phyloP scores from a whole-genome alignment of 768 basidiomycete species.

The Leccinum subgranulosum region DNA sequence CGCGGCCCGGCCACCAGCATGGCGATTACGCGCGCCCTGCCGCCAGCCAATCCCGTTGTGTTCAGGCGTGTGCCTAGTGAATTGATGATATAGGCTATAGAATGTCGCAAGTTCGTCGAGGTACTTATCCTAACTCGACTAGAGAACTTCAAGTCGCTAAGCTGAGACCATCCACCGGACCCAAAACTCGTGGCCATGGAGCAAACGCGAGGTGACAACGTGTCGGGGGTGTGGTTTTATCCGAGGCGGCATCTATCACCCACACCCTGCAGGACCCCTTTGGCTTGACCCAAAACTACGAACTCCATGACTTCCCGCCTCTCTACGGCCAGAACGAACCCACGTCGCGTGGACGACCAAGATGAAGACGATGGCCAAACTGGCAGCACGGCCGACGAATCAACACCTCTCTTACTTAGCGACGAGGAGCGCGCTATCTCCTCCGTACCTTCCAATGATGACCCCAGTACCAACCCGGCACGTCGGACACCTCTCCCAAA shows the following conservation, averaged over 20 bases:
- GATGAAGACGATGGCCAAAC: background rate
- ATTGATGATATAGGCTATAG: too few relatives aligned
- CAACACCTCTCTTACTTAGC: slow-evolving; percentile 10
- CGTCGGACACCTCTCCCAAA: slow-evolving; percentile 33
- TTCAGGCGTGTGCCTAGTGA: too few relatives aligned
- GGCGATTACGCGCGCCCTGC: too few relatives aligned
- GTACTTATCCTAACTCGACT: too few relatives aligned
- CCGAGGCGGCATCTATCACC: background rate
- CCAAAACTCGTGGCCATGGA: background rate
- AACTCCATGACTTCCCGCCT: background rate
- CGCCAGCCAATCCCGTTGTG: too few relatives aligned
- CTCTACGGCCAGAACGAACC: background rate
- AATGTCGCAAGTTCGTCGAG: too few relatives aligned
- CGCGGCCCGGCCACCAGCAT: too few relatives aligned
- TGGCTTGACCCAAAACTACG: background rate
- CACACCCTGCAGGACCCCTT: background rate
- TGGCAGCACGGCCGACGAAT: slow-evolving; percentile 3
- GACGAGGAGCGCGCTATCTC: slow-evolving; percentile 9
- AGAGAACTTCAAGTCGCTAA: background rate
- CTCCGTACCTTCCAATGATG: background rate
- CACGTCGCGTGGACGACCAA: background rate
- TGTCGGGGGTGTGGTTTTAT: background rate
- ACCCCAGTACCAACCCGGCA: background rate
- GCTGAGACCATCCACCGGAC: too few relatives aligned
- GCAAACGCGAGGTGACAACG: background rate